Percentiles rank a stretch among this genome's conserved stretches.
Evolutionary conservation across 2,329 filamentous ascomycete genomes (phyloP).

Genomic region (Sclerotinia glacialis): DNA sequence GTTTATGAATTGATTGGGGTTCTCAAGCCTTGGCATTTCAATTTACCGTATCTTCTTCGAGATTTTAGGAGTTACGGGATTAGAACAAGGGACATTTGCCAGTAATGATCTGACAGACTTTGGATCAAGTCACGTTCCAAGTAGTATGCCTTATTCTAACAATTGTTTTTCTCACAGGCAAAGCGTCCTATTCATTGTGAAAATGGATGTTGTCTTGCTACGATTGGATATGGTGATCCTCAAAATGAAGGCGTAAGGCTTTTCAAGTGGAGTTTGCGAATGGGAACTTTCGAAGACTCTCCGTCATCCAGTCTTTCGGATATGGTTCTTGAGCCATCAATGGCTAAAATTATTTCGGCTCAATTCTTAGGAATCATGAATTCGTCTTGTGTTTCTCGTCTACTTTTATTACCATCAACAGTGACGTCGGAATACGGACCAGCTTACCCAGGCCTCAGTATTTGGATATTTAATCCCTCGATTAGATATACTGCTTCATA

Average conservation of each 20-base stretch:
- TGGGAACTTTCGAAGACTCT: not conserved
- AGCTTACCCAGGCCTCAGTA: not conserved
- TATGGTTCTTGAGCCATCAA: conserved; percentile 20
- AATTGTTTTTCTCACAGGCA: not conserved
- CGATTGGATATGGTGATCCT: conserved; percentile 33
- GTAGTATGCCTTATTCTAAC: not conserved
- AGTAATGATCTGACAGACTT: not conserved
- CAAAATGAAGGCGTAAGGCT: conserved; percentile 32
- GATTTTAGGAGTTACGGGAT: conserved; percentile 51
- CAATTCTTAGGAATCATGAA: conserved; percentile 25
- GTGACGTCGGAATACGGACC: not conserved
- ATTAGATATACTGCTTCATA: conserved; percentile 8
- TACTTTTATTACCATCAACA: conserved; percentile 12
- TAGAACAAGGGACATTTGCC: conserved; percentile 48
- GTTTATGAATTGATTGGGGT: conserved; percentile 40
- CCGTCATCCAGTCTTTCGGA: not conserved
- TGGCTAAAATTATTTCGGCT: conserved; percentile 27
- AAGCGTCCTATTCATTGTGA: not conserved
- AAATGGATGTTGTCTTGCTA: conserved; percentile 1
- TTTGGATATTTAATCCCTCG: conserved; percentile 17
- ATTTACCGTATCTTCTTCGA: conserved; percentile 45
- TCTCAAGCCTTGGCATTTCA: conserved; percentile 46
- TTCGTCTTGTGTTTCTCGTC: conserved; percentile 19
- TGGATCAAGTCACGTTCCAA: not conserved
- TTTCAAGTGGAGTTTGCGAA: conserved; percentile 35